These are phyloP conservation scores for Aspergillus bertholletiae DNA, from an alignment of 495 filamentous ascomycete genomes.

Conservation along the genomic window DNA sequence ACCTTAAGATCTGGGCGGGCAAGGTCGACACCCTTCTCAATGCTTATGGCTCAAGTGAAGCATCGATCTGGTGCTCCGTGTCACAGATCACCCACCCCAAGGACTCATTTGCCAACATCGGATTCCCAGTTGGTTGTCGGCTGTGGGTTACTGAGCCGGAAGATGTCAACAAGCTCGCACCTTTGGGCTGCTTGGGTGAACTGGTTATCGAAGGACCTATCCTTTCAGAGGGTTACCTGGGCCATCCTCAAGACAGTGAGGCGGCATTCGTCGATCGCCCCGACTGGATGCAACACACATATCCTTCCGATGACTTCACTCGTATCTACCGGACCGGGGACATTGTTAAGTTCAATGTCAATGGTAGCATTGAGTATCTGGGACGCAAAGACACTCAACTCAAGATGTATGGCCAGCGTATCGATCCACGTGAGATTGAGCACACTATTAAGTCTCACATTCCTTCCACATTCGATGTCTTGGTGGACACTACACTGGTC, in stretches of 20 bases:
- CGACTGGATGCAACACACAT: background rate
- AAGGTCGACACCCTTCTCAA: no score
- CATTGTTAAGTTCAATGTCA: background rate
- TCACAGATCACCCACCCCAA: no score
- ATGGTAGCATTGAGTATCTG: slow-evolving; percentile 8
- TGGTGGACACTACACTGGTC: background rate
- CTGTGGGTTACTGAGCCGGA: background rate
- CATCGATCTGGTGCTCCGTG: no score
- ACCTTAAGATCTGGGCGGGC: no score
- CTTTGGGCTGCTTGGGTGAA: background rate
- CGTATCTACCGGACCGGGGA: background rate
- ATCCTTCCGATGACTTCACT: no score
- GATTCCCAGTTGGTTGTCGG: background rate
- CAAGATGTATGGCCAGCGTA: slow-evolving; percentile 29
- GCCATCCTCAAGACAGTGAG: background rate
- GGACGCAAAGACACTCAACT: slow-evolving; percentile 16
- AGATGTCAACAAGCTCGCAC: background rate
- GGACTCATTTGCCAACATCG: background rate
- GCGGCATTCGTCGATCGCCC: background rate
- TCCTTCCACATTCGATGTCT: background rate
- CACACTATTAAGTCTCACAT: slow-evolving; percentile 2
- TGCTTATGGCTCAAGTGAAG: no score
- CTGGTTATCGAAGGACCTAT: background rate
- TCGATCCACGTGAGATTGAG: slow-evolving; percentile 42
- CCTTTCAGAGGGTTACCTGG: background rate